Evolutionary conservation across 306 rosid genomes (phyloP).

Genomic region (Begonia peltatifolia): DNA sequence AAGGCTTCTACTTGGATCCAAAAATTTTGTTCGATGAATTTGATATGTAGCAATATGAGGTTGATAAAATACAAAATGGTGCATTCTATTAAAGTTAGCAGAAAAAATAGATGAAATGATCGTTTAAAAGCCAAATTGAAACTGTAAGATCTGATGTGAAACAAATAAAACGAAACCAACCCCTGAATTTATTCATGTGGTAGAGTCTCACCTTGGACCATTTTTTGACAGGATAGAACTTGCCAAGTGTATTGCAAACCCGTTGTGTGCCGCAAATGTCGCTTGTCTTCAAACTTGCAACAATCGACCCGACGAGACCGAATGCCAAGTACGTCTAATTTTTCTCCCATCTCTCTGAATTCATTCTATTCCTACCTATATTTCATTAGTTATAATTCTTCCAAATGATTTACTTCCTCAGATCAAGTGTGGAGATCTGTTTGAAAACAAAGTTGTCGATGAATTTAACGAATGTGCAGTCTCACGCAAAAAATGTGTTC

Average conservation of each 20-base stretch:
- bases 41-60: no score
- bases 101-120: no score
- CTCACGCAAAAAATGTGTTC: constrained; percentile 84
- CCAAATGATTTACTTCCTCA: constrained; percentile 16
- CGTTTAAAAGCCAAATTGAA: no score
- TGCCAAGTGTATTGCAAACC: constrained; percentile 72
- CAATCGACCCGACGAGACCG: constrained; percentile 87
- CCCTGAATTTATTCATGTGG: no score
- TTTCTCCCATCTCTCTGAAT: constrained; percentile 5
- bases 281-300: constrained; percentile 98
- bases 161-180: no score
- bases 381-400: neutral
- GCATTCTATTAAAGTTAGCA: no score
- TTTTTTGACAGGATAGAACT: constrained; percentile 59
- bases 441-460: constrained; percentile 87
- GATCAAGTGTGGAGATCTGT: constrained; percentile 88
- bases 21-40: no score
- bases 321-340: constrained; percentile 64
- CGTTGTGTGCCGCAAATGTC: constrained; percentile 82
- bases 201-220: no score
- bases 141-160: no score
- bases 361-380: neutral
- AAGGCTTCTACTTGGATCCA: no score
- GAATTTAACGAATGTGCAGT: constrained; percentile 94
- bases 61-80: no score